phyloP scores from a whole-genome alignment of 345 rosid genomes.

The Sonneratia alba region DNA sequence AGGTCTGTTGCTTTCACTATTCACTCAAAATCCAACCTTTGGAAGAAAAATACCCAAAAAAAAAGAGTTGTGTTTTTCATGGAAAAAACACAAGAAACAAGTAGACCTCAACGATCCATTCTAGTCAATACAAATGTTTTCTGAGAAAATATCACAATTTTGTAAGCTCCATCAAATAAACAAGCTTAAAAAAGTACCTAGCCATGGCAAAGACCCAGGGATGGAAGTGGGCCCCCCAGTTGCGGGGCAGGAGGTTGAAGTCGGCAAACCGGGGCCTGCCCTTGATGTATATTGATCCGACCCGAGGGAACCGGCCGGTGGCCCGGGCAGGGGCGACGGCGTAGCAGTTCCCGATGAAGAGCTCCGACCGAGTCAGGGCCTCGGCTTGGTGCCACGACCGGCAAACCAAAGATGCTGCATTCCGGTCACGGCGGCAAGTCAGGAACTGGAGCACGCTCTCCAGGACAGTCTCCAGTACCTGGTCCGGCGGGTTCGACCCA shows the following conservation, averaged over 20 bases:
- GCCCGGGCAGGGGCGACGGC: slow-evolving; percentile 59
- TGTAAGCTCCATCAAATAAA: no score
- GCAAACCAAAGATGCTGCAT: slow-evolving; percentile 77
- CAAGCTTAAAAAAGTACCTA: no score
- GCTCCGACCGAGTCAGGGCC: slow-evolving; percentile 61
- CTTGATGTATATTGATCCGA: slow-evolving; percentile 49
- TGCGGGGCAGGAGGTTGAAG: slow-evolving; percentile 72
- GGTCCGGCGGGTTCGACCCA: slow-evolving; percentile 11
- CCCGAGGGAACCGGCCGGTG: slow-evolving; percentile 45
- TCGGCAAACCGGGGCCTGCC: slow-evolving; percentile 94
- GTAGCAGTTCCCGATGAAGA: slow-evolving; percentile 81
- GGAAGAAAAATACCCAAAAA: no score
- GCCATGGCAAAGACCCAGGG: slow-evolving; percentile 58
- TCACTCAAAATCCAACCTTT: no score
- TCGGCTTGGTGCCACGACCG: slow-evolving; percentile 74
- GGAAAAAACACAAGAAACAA: no score
- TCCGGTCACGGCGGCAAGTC: slow-evolving; percentile 61
- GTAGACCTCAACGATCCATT: no score
- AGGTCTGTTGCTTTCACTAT: no score
- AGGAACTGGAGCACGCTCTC: slow-evolving; percentile 79
- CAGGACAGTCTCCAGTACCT: slow-evolving; percentile 71
- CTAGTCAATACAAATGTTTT: no score
- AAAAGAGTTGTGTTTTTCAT: no score
- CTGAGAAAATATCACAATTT: no score
- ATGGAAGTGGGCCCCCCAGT: slow-evolving; percentile 71